Base-by-base conservation (phyloP, 1,139 yeast genomes). In the Barnettozyma hawaiiensis region DNA sequence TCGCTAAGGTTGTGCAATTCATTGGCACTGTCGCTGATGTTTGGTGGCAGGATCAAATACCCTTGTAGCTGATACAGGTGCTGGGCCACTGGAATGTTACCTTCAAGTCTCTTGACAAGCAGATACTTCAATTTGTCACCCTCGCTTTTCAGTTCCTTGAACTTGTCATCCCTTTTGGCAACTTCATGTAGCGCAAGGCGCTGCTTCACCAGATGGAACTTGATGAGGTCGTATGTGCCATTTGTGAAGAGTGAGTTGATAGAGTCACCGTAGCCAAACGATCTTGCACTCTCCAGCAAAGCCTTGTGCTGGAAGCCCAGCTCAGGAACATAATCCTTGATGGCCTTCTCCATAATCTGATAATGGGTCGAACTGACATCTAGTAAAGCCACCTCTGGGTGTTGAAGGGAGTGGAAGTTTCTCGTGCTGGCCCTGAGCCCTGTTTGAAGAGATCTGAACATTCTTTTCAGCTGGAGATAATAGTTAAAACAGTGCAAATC, bases 1-100 rank as follows among this genome's bases (percentile, higher is more conserved):
- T 92, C 97, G 15, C 89, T 73, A 43, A 90, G 71, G 42, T 75
- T 73, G 55, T 81, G 85, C 47, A 92, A 72, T 58, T 87, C 95
- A 28, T 73, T 75, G 37, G 84, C 44, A 19, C 58, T 41, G 22
- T 60, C 53, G 22, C 57, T 44, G 39, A 58, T 27, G 48, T 62
- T 61, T 38, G 63, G 62, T 35, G 67, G 65, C 4, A 66, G 62
- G 7, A 63, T 48, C 38, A 64, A 42, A 38, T 61, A 60, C 7
- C 66, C 59, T 40, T 66, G 58, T 40, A 66, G 38, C 37, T 63
- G 66, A 6, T 58, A 47, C 48, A 62, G 70, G 61, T 61, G 76
- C 45, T 54, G 54, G 35, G 73, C 68, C 27, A 81, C 65, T 4
- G 83, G 82, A 20, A 58, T 61, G 58, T 89, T 92, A 59, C 72